Conservation (phyloP, 495 filamentous ascomycete species). For the Aspergillus affinis region DNA sequence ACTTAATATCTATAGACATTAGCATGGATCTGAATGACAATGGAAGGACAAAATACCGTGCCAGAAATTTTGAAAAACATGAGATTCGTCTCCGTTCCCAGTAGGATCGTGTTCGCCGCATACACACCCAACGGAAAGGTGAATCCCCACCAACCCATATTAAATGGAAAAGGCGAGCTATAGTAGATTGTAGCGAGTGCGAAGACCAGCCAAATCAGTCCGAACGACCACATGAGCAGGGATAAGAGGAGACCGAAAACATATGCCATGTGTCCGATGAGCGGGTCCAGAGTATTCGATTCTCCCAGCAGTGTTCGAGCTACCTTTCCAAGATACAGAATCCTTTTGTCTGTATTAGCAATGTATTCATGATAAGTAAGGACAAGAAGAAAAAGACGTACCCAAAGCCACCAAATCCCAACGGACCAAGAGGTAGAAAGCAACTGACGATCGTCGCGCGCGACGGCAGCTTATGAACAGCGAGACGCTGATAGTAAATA, state of each 20-base stretch:
- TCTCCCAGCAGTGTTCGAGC: constrained; percentile 32
- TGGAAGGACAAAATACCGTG: constrained; percentile 30
- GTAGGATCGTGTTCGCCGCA: constrained; percentile 44
- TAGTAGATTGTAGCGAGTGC: constrained; percentile 40
- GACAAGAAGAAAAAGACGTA: constrained; percentile 11
- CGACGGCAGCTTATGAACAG: constrained; percentile 44
- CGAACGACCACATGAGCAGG: constrained; percentile 51
- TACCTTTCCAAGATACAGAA: constrained; percentile 44
- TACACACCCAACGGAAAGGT: constrained; percentile 59
- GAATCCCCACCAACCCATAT: constrained; percentile 66
- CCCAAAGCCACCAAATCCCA: constrained; percentile 48
- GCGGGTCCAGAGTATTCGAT: constrained; percentile 23
- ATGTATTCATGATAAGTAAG: not conserved
- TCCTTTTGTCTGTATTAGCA: constrained; percentile 14
- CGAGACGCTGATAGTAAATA: constrained; percentile 50
- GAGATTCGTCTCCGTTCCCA: constrained; percentile 45
- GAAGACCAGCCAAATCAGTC: constrained; percentile 50
- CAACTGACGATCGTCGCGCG: constrained; percentile 46
- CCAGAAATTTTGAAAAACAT: constrained; percentile 53
- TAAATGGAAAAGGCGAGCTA: constrained; percentile 52
- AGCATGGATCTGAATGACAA: not conserved
- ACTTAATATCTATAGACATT: constrained; percentile 32
- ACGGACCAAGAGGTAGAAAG: constrained; percentile 48
- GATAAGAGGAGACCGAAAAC: constrained; percentile 40
- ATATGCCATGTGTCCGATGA: constrained; percentile 41